Percentiles rank a stretch among this genome's conserved stretches.
These are phyloP conservation scores for Daldinia loculata DNA, from an alignment of 495 filamentous ascomycete genomes.

Conservation along the genomic window DNA sequence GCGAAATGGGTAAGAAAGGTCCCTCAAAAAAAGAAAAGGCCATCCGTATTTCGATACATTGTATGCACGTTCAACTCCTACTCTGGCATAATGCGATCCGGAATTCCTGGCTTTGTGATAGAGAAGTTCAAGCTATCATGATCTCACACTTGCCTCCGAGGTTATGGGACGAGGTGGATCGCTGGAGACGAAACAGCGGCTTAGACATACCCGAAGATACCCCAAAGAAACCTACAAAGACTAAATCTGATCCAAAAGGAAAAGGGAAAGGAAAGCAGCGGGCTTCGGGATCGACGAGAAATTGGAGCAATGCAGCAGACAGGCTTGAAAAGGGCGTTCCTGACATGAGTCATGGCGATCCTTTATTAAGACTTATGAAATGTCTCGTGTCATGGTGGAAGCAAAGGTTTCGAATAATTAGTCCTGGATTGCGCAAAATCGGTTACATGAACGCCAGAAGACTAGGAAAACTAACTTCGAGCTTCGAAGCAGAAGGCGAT, in stretches of 20 bases:
- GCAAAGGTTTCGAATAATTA: conserved; percentile 78
- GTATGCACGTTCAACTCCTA: conserved; percentile 87
- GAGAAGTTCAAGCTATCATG: conserved; percentile 78
- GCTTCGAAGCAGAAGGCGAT: conserved; percentile 68
- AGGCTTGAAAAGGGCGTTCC: conserved; percentile 70
- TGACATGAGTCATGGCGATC: conserved; percentile 82
- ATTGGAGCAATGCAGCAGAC: conserved; percentile 77
- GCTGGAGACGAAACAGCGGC: conserved; percentile 75
- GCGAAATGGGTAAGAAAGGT: conserved; percentile 79
- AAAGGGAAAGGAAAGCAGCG: conserved; percentile 52
- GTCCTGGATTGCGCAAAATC: conserved; percentile 84
- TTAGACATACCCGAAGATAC: conserved; percentile 57
- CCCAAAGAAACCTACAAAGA: conserved; percentile 44
- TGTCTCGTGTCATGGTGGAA: conserved; percentile 85
- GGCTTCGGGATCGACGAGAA: conserved; percentile 62
- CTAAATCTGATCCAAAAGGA: conserved; percentile 49
- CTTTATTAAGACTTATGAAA: conserved; percentile 80
- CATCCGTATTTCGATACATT: conserved; percentile 80
- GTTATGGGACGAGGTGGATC: conserved; percentile 75
- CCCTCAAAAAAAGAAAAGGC: conserved; percentile 83
- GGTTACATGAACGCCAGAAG: conserved; percentile 80
- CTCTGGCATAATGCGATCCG: conserved; percentile 89
- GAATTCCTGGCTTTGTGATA: conserved; percentile 86
- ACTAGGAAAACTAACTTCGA: conserved; percentile 71
- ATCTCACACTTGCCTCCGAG: conserved; percentile 71